These are phyloP conservation scores for Rhytidhysteron rufulum DNA, from an alignment of 2,329 filamentous ascomycete genomes.

Conservation along the genomic window DNA sequence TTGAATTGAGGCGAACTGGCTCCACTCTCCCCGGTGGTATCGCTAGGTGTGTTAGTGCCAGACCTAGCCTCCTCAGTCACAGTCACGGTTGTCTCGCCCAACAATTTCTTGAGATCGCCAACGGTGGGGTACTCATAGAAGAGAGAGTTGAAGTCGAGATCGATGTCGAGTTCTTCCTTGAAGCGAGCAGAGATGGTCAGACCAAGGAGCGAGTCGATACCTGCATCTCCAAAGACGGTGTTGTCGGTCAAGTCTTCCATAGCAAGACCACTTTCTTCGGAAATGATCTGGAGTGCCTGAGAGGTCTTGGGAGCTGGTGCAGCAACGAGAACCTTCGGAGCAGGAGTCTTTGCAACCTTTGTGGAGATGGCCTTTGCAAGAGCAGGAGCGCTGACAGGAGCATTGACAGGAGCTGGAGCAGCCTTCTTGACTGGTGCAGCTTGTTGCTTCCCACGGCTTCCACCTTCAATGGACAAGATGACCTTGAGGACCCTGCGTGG, in stretches of 20 bases:
- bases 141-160: slow-evolving; percentile 25
- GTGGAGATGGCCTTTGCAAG: slow-evolving; percentile 7
- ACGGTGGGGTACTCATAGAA: slow-evolving; percentile 55
- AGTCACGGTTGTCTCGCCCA: slow-evolving; percentile 22
- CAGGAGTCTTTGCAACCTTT: slow-evolving; percentile 5
- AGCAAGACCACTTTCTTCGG: slow-evolving; percentile 6
- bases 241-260: slow-evolving; percentile 5
- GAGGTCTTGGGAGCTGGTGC: slow-evolving; percentile 3
- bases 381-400: slow-evolving; percentile 2
- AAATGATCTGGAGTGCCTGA: slow-evolving; percentile 5
- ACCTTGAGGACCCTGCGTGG: slow-evolving; percentile 7
- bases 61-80: too few relatives aligned
- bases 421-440: too few relatives aligned
- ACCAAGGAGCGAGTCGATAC: slow-evolving; percentile 21
- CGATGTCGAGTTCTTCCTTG: slow-evolving; percentile 8
- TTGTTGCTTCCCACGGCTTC: slow-evolving; percentile 6
- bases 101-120: slow-evolving; percentile 52
- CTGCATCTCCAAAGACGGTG: slow-evolving; percentile 17
- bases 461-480: slow-evolving; percentile 8
- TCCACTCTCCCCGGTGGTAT: too few relatives aligned
- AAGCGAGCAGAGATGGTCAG: slow-evolving; percentile 14
- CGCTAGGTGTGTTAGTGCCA: too few relatives aligned
- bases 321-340: slow-evolving; percentile 1
- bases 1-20: too few relatives aligned
- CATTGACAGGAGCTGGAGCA: not conserved